Percentiles rank a stretch among this genome's conserved stretches.
Conservation (phyloP, 2,329 filamentous ascomycete genomes). For the Gliomastix tumulicola region DNA sequence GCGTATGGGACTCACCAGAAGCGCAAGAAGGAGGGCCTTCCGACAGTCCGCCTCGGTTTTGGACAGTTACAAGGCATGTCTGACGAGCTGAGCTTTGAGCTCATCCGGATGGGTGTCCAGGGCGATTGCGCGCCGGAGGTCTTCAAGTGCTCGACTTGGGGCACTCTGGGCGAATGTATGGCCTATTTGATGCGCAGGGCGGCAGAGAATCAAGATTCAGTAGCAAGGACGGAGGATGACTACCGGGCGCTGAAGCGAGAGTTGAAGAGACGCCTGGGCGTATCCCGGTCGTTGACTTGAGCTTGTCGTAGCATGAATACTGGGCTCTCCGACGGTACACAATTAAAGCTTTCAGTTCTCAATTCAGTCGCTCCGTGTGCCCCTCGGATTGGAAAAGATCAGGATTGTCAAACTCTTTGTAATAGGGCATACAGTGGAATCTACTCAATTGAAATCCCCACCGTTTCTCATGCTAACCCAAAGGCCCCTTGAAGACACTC, state of each 20-base stretch:
- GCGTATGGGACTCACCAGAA: background rate
- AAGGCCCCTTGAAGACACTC: background rate
- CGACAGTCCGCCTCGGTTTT: slow-evolving; percentile 31
- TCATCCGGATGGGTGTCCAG: slow-evolving; percentile 29
- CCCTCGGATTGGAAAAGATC: too few species aligned
- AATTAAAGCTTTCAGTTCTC: too few species aligned
- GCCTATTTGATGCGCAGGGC: slow-evolving; percentile 27
- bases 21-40: slow-evolving; percentile 9
- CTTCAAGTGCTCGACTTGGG: slow-evolving; percentile 33
- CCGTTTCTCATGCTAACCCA: too few species aligned
- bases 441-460: too few species aligned
- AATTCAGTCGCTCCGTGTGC: too few species aligned
- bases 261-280: background rate
- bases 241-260: background rate
- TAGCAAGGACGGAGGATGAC: background rate
- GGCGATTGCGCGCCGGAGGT: slow-evolving; percentile 17
- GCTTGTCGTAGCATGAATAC: too few species aligned
- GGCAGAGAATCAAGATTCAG: slow-evolving; percentile 21
- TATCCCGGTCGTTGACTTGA: too few species aligned
- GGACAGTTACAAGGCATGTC: slow-evolving; percentile 52
- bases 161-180: slow-evolving; percentile 27
- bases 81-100: slow-evolving; percentile 44
- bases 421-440: too few species aligned
- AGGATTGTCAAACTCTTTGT: too few species aligned
- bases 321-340: too few species aligned